Base-by-base conservation (phyloP, 108 stramenopile genomes). In the Aureococcus anophagefferens region DNA sequence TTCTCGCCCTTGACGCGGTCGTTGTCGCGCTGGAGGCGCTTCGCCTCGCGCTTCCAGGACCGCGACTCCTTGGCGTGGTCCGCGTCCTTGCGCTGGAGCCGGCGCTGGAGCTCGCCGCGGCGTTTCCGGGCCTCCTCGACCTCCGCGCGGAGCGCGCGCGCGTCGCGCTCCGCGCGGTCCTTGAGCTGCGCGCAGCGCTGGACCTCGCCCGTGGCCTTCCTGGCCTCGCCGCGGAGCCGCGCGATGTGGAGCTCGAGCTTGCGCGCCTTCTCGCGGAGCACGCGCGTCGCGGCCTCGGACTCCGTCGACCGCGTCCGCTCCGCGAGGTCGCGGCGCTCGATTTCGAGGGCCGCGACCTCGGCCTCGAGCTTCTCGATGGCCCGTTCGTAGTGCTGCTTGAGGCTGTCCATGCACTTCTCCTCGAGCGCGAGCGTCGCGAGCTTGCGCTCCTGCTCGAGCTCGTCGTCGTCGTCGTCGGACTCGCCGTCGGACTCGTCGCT, bases 311-410 rank as follows among this genome's bases (percentile, higher is more conserved):
- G 13, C 40, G 40, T 13, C 51, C 13, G 4, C 51, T 28, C 25
- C 25, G 17, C 21, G 7, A 82, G 68, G 33, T 73, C 62, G 34
- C 76, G 64, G 4, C 81, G 70, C 74, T 88, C 85, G 18, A 70
- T 15, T 25, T 81, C 76, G 9, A 88, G 69, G 21, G 76, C 68
- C 31, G 82, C 77, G 5, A 85, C 87, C 78, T 88, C 87, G 5
- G 71, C 67, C 64, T 84, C 79, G 32, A 88, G 75, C 32, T 67
- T 45, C 34, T 70, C 62, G 67, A 88, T 68, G 18, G 84, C 84
- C 51, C 68, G 75, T 44, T 82, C 77, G 36, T 81, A 80, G 71
- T 88, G 87, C 25, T 59, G 33, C 64, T 81, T 74, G 62, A 88
- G 64, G 34, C 37, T 72, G 18, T 86, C 84, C 73, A 82, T 80